phyloP scores from a whole-genome alignment of 1,139 yeast genomes.

The Candida sanyaensis region DNA sequence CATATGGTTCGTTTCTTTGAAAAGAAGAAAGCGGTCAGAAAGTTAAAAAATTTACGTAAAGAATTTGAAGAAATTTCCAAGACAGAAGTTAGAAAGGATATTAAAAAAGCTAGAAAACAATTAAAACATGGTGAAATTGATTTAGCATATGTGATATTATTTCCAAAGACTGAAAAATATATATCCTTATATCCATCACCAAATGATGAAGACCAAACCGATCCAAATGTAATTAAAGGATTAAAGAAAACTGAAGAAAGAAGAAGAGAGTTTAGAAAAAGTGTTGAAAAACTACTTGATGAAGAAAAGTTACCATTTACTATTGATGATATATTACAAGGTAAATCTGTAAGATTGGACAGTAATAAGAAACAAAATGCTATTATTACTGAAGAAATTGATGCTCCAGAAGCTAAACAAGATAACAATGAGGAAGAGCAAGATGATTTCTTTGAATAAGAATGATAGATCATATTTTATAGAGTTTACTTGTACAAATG shows the following conservation, averaged over 20 bases:
- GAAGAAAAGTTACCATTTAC: conserved; percentile 56
- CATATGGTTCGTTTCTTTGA: conserved; percentile 96
- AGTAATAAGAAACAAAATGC: conserved; percentile 7
- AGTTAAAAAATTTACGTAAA: conserved; percentile 64
- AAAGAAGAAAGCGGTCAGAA: conserved; percentile 80
- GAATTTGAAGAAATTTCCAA: conserved; percentile 40
- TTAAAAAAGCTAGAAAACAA: conserved; percentile 53
- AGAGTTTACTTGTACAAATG: not conserved
- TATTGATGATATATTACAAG: conserved; percentile 57
- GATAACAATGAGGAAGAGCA: conserved; percentile 27
- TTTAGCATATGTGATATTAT: conserved; percentile 72
- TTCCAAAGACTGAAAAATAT: conserved; percentile 80
- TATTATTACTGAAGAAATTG: conserved; percentile 30
- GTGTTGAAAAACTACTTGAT: conserved; percentile 51
- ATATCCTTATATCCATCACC: conserved; percentile 67
- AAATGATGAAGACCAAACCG: conserved; percentile 26
- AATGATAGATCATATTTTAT: not conserved
- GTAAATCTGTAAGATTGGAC: conserved; percentile 37
- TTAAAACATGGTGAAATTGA: conserved; percentile 67
- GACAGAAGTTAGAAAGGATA: conserved; percentile 50
- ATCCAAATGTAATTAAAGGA: conserved; percentile 48
- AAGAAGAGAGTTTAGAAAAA: conserved; percentile 51
- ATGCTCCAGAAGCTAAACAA: conserved; percentile 36
- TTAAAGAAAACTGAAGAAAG: conserved; percentile 48
- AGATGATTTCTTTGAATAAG: conserved; percentile 47